Percentiles rank a stretch among this genome's conserved stretches.
phyloP scores from a whole-genome alignment of 1,284 basidiomycete species.

The Tausonia pullulans region DNA sequence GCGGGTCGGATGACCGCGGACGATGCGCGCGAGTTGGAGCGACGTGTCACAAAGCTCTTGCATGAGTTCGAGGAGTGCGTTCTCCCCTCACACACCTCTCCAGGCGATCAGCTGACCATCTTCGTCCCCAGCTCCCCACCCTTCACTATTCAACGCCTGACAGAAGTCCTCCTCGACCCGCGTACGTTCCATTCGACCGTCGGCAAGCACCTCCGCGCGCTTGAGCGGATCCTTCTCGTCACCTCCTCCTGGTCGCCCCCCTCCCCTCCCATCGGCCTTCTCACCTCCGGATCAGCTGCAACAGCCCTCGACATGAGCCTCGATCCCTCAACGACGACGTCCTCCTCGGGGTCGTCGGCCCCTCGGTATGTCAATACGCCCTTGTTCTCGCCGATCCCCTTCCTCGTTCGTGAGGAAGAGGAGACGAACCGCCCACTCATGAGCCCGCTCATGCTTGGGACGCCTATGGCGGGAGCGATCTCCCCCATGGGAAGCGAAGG shows the following conservation, averaged over 20 bases:
- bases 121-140: conserved; percentile 49
- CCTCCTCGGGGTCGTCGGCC: conserved; percentile 38
- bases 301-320: neutral
- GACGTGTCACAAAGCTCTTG: conserved; percentile 53
- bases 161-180: conserved; percentile 69
- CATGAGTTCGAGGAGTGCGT: conserved; percentile 64
- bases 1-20: conserved; percentile 39
- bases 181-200: conserved; percentile 59
- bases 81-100: neutral
- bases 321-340: neutral
- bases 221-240: conserved; percentile 75
- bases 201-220: conserved; percentile 81
- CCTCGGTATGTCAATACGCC: conserved; percentile 23
- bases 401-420: conserved; percentile 21
- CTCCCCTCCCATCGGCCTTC: conserved; percentile 24
- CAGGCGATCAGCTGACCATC: neutral
- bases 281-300: neutral
- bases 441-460: neutral
- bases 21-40: conserved; percentile 52
- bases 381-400: conserved; percentile 36
- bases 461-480: neutral
- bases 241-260: conserved; percentile 47
- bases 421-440: neutral
- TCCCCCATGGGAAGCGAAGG: neutral
- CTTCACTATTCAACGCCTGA: conserved; percentile 85